Conservation (phyloP, 306 rosid species). For the Castanospermum australe region DNA sequence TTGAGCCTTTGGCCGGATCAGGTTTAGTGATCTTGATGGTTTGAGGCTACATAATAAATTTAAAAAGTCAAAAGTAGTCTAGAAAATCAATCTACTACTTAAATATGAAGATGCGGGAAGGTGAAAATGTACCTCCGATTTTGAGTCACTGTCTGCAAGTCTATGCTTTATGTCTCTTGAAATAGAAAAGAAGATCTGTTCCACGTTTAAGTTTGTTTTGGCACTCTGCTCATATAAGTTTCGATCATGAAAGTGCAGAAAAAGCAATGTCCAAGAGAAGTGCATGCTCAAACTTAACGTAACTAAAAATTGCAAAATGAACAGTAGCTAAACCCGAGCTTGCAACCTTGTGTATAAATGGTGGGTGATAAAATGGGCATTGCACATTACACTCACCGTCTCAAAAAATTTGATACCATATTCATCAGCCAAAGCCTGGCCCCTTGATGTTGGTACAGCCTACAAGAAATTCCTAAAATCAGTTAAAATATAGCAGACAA, state of each 20-base stretch:
- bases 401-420: slow-evolving; percentile 33
- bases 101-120: not conserved
- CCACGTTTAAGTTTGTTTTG: slow-evolving; percentile 38
- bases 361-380: not conserved
- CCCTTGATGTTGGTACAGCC: slow-evolving; percentile 36
- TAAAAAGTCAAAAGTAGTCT: not conserved
- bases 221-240: slow-evolving; percentile 33
- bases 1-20: slow-evolving; percentile 14
- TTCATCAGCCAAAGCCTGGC: slow-evolving; percentile 38
- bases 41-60: slow-evolving; percentile 13
- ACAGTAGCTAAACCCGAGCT: not conserved
- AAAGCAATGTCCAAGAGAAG: not conserved
- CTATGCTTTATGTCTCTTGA: slow-evolving; percentile 38
- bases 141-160: slow-evolving; percentile 21
- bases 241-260: not conserved
- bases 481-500: not conserved
- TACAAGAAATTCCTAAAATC: not conserved
- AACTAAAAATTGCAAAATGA: not conserved
- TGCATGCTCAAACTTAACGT: not conserved
- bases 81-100: not conserved
- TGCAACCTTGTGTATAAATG: not conserved
- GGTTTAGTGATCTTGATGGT: slow-evolving; percentile 24
- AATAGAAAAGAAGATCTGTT: slow-evolving; percentile 31
- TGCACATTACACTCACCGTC: slow-evolving; percentile 19
- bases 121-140: not conserved